Conservation (phyloP, 345 rosid species). For the Populus euphratica region DNA sequence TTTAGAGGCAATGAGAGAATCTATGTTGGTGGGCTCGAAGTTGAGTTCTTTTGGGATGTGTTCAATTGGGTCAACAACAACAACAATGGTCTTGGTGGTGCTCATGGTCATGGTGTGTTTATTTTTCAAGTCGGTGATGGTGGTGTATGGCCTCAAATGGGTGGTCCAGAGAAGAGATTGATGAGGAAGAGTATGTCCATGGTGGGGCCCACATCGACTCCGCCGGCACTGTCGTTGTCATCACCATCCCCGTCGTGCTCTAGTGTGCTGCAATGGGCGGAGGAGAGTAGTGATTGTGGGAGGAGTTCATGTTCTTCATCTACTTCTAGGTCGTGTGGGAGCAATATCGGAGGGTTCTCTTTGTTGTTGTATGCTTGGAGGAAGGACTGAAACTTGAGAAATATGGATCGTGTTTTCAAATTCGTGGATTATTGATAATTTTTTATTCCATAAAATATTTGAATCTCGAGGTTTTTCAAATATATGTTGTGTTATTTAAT, state of each 20-base stretch:
- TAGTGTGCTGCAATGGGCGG: constrained; percentile 62
- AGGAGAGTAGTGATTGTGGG: constrained; percentile 59
- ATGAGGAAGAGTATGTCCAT: constrained; percentile 45
- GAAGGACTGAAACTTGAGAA: constrained; percentile 10
- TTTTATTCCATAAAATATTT: not conserved
- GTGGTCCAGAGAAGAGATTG: constrained; percentile 53
- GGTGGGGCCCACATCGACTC: constrained; percentile 14
- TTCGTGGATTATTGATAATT: not conserved
- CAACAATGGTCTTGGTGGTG: not conserved
- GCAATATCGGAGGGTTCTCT: constrained; percentile 43
- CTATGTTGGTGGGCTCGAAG: constrained; percentile 37
- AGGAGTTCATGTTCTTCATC: constrained; percentile 60
- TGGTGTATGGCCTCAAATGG: constrained; percentile 59
- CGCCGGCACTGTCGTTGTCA: not conserved
- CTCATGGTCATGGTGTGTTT: constrained; percentile 44
- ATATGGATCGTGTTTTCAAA: not conserved
- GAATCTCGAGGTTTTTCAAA: not conserved
- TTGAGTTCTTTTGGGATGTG: constrained; percentile 57
- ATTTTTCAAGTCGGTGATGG: constrained; percentile 65
- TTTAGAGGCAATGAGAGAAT: constrained; percentile 55
- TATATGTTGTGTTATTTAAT: not conserved
- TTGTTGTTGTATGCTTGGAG: constrained; percentile 57
- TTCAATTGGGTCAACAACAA: constrained; percentile 42
- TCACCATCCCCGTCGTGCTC: constrained; percentile 44
- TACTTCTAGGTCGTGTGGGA: constrained; percentile 41